These are phyloP conservation scores for Fusarium sp. DNA, from an alignment of 2,329 filamentous ascomycete genomes.

Conservation along the genomic window DNA sequence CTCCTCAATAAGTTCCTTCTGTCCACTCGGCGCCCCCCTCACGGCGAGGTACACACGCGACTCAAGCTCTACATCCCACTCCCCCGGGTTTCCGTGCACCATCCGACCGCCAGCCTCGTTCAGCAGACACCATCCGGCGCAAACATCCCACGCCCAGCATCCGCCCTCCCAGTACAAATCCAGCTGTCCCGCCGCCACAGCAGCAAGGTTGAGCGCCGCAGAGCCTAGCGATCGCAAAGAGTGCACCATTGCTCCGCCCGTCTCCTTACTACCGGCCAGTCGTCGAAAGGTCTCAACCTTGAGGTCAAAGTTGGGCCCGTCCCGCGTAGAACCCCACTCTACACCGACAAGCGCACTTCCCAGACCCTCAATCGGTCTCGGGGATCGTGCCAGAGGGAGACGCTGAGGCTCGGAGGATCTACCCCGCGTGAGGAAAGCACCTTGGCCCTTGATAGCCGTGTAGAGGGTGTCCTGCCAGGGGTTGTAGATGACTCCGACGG, in stretches of 20 bases:
- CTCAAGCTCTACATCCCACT: conserved; percentile 73
- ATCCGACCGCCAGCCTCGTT: conserved; percentile 79
- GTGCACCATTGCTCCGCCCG: conserved; percentile 81
- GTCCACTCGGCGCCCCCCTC: conserved; percentile 67
- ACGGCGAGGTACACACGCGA: conserved; percentile 71
- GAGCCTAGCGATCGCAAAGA: conserved; percentile 76
- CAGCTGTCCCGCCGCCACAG: conserved; percentile 75
- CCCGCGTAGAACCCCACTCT: conserved; percentile 78
- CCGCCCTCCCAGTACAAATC: conserved; percentile 87
- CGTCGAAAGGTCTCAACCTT: conserved; percentile 74
- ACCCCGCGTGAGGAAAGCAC: conserved; percentile 67
- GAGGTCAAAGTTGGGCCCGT: conserved; percentile 76
- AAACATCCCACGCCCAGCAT: conserved; percentile 88
- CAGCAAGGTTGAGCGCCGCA: conserved; percentile 80
- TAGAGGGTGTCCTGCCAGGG: conserved; percentile 78
- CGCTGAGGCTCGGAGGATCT: conserved; percentile 50
- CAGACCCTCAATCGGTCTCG: conserved; percentile 69
- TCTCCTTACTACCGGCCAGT: conserved; percentile 66
- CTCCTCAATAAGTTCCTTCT: conserved; percentile 71
- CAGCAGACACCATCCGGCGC: conserved; percentile 82
- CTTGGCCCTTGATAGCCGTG: conserved; percentile 74
- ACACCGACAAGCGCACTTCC: conserved; percentile 72
- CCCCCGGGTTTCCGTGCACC: conserved; percentile 77
- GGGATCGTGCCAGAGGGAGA: conserved; percentile 56
- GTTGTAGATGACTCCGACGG: conserved; percentile 83